Conservation (phyloP, 2,329 filamentous ascomycete species). For the Claviceps sp. region DNA sequence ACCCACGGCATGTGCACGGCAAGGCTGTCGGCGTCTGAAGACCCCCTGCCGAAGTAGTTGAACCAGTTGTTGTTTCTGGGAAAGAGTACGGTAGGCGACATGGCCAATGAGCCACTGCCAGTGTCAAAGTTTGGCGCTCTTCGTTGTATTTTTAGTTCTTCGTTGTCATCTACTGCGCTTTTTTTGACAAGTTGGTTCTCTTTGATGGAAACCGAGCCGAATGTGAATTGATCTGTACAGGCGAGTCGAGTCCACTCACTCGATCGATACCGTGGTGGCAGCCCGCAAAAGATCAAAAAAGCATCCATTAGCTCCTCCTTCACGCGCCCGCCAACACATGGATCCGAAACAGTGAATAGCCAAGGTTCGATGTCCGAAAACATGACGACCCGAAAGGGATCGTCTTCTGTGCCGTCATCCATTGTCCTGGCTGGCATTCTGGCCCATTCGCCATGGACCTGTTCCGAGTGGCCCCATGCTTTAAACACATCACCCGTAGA, state of each 20-base stretch:
- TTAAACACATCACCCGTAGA: conserved; percentile 32
- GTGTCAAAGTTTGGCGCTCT: conserved; percentile 18
- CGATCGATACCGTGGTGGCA: conserved; percentile 36
- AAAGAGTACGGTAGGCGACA: conserved; percentile 42
- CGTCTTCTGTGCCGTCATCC: conserved; percentile 63
- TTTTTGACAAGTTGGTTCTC: conserved; percentile 1
- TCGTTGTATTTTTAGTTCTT: conserved; percentile 10
- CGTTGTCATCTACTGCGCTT: neutral
- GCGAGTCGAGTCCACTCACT: conserved; percentile 18
- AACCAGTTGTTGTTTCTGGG: conserved; percentile 30
- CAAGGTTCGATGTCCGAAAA: conserved; percentile 60
- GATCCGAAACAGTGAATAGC: conserved; percentile 37
- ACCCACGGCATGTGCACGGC: conserved; percentile 32
- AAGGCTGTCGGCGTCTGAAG: conserved; percentile 6
- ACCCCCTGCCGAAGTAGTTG: conserved; percentile 19
- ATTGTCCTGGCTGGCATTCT: conserved; percentile 56
- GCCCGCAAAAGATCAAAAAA: conserved; percentile 53
- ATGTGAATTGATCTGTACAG: conserved; percentile 18
- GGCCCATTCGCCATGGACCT: conserved; percentile 30
- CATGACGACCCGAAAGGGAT: conserved; percentile 71
- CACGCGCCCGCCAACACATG: conserved; percentile 17
- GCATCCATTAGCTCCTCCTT: conserved; percentile 46
- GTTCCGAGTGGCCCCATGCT: conserved; percentile 42
- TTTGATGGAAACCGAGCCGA: neutral
- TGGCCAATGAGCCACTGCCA: conserved; percentile 14